phyloP scores from a whole-genome alignment of 148 eudicot species.

The Rheum nobile region DNA sequence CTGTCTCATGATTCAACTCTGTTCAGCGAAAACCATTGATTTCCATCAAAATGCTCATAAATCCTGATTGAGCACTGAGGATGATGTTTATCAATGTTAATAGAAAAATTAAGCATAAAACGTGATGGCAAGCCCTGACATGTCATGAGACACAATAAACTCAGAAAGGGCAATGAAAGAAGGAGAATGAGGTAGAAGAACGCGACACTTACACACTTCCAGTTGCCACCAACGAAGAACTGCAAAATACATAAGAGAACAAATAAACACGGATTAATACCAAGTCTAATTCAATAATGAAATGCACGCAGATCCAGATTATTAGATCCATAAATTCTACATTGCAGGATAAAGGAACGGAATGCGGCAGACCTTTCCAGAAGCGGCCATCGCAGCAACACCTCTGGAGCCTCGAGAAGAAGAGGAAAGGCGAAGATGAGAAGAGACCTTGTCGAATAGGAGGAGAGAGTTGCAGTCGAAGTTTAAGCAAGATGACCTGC shows the following conservation, averaged over 20 bases:
- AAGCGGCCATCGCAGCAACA: slow-evolving; percentile 71
- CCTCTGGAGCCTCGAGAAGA: slow-evolving; percentile 33
- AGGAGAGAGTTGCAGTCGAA: slow-evolving; percentile 27
- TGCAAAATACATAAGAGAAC: slow-evolving; percentile 32
- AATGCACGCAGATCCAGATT: neutral
- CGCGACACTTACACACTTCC: slow-evolving; percentile 86
- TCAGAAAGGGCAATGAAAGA: neutral
- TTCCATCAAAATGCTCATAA: neutral
- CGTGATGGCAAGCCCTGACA: neutral
- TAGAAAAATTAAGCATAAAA: neutral
- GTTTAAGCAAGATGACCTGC: slow-evolving; percentile 34
- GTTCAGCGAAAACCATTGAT: neutral
- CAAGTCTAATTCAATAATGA: neutral
- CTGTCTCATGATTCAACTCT: neutral
- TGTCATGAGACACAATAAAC: neutral
- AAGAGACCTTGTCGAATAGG: slow-evolving; percentile 37
- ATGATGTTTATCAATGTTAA: neutral
- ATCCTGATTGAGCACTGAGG: neutral
- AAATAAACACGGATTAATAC: neutral
- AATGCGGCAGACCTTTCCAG: slow-evolving; percentile 43
- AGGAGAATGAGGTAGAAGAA: neutral
- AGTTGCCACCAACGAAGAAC: slow-evolving; percentile 99
- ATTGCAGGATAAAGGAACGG: neutral
- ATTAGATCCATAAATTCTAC: neutral
- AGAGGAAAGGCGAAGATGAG: slow-evolving; percentile 54